Base-by-base conservation (phyloP, 2,329 filamentous ascomycete species). In the Drechslerella stenobrocha region DNA sequence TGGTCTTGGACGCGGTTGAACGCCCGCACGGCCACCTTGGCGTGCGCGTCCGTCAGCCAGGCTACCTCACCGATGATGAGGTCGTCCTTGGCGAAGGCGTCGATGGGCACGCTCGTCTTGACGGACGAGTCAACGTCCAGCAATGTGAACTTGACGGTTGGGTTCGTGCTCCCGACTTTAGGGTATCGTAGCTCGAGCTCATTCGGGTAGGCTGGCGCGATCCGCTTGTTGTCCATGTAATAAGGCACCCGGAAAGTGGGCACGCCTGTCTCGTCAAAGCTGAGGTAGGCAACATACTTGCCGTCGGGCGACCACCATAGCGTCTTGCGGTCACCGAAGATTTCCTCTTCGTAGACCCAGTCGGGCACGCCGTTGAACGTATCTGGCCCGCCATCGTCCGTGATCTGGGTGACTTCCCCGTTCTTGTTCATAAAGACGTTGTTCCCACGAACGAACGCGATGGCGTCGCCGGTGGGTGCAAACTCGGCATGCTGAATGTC, bases 1-100 rank as follows among this genome's bases (percentile, higher is more conserved):
- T 79, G 76, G 70, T 87, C 84, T 72, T 88, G 86, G 0, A 87
- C 84, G 2, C 86, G 82, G 74, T 88, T 87, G 76, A 83, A 88
- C 0, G 83, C 82, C 9, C 84, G 81, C 75, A 86, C 85, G 34
- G 86, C 79, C 35, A 88, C 78, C 37, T 80, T 80, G n/a, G 79
- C 77, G 73, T 87, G 84, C 3, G 77, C 77, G 5, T 83, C 80
- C 0, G 85, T 87, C 18, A 87, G 77, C 86, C 86, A 88, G 0
- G 81, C 80, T 2, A 88, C 81, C 73, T 88, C 85, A 1, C 85
- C 85, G 50, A 88, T 81, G 48, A 88, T 81, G 23, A 85, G 77
- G 53, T 88, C 82, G 6, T 86, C 80, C 0, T 79, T 77, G 6
- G 81, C 76, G 73, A 85, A 88, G 0, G 81, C 83, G 13, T 83